Evolutionary conservation across 2,329 filamentous ascomycete species (phyloP).

Genomic region (Calonectria pseudoturangicola): DNA sequence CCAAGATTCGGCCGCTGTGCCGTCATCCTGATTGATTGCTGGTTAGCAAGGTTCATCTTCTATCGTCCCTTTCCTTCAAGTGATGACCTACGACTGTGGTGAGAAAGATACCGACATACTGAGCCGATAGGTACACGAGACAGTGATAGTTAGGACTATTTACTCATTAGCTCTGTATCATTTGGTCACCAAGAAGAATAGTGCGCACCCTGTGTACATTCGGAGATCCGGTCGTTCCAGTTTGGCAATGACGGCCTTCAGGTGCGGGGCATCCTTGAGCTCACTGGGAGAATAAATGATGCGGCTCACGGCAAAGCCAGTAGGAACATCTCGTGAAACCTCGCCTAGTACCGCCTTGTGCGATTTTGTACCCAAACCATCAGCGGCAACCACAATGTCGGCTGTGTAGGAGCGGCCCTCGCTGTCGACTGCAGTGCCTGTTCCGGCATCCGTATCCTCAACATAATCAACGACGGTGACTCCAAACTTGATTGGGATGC

Average conservation of each 20-base stretch:
- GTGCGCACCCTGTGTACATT: neutral
- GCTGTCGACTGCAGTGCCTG: neutral
- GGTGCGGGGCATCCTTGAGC: neutral
- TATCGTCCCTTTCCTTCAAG: neutral
- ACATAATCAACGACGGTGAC: neutral
- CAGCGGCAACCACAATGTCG: slow-evolving; percentile 8
- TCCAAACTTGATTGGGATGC: neutral
- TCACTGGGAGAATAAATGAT: neutral
- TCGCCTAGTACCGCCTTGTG: neutral
- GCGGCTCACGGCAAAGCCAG: neutral
- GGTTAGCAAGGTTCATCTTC: neutral
- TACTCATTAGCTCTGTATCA: neutral
- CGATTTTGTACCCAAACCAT: slow-evolving; percentile 3
- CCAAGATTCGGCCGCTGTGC: slow-evolving; percentile 4
- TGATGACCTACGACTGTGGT: neutral
- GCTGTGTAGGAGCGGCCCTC: neutral
- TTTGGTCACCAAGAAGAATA: too few relatives aligned
- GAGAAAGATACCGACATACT: neutral
- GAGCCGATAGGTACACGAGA: neutral
- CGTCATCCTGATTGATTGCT: neutral
- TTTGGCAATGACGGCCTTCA: slow-evolving; percentile 5
- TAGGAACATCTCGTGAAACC: neutral
- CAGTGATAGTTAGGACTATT: neutral
- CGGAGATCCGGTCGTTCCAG: neutral
- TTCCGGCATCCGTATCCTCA: neutral